Base-by-base conservation (phyloP, 108 stramenopile species). In the Chaetoceros tenuissimus region DNA sequence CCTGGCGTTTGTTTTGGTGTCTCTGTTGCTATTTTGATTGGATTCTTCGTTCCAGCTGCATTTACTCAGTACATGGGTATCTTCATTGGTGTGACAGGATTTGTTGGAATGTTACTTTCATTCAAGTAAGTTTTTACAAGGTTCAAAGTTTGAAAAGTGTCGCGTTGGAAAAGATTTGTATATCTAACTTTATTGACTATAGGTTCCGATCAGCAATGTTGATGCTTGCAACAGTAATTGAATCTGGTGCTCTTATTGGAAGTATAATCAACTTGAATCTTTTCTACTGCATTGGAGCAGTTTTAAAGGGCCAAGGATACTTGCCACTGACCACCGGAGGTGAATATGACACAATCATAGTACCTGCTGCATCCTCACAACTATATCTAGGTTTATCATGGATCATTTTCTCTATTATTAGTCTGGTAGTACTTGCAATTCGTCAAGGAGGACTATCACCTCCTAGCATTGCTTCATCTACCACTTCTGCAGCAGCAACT, bases 1-100 rank as follows among this genome's bases (percentile, higher is more conserved):
- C 69, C 82, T 8, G 88, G 88, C 46, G 54, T 71, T 28, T 78
- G 79, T 19, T 60, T 79, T 46, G 88, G 84, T 5, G 57, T 65
- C 27, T 58, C 62, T 2, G 1, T 79, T 18, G 62, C 71, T 1
- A 30, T 86, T 19, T 24, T 80, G 40, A 31, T 59, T 24, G 78
- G 69, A 44, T 5, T 24, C 22, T 69, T 75, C 31, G 22, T 64
- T 23, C 46, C 53, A 24, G 56, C 55, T 22, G 25, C 18, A 17
- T 26, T 43, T 19, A 3, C 60, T 2, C 27, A 67, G n/a, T 73
- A 72, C 29, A 74, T 74, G 45, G 62, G 65, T 10, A 25, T 80
- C 24, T 53, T 62, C 16, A 64, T 71, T 21, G 62, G 51, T 40
- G 63, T 59, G 1, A 2, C 54, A 24, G 74, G 66, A 10, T 24